These are phyloP conservation scores for Apiospora rasikravindrae DNA, from an alignment of 2,329 filamentous ascomycete genomes.

Conservation along the genomic window DNA sequence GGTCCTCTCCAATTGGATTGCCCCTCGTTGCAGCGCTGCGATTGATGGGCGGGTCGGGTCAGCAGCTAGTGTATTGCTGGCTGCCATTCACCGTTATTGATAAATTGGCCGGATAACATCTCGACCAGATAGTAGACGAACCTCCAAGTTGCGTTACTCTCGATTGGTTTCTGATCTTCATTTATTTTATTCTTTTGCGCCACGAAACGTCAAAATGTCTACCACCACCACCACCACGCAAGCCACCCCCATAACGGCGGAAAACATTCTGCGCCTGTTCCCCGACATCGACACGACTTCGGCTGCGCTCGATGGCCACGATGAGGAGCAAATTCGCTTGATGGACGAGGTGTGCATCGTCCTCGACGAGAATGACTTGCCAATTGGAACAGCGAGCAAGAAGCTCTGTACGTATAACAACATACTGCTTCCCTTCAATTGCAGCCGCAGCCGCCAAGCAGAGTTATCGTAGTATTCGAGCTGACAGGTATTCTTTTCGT, in stretches of 20 bases:
- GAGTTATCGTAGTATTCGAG: neutral
- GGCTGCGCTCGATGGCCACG: slow-evolving; percentile 84
- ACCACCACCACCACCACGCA: slow-evolving; percentile 51
- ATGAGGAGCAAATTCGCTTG: slow-evolving; percentile 94
- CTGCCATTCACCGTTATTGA: neutral
- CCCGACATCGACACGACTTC: slow-evolving; percentile 78
- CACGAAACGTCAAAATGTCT: slow-evolving; percentile 28
- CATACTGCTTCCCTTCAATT: neutral
- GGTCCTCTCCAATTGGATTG: slow-evolving; percentile 10
- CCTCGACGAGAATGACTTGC: slow-evolving; percentile 85
- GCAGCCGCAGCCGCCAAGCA: neutral
- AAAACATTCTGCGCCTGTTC: slow-evolving; percentile 86
- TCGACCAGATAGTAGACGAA: neutral
- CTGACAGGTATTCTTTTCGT: slow-evolving; percentile 22
- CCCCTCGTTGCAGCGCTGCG: neutral
- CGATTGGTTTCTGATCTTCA: neutral
- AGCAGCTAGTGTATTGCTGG: neutral
- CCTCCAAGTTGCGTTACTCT: neutral
- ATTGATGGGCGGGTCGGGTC: neutral
- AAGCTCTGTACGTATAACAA: slow-evolving; percentile 79
- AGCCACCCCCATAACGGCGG: slow-evolving; percentile 74
- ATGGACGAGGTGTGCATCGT: slow-evolving; percentile 99
- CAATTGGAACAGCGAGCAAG: slow-evolving; percentile 96
- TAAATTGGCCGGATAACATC: neutral
- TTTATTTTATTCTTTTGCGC: neutral